Evolutionary conservation across 495 filamentous ascomycete genomes (phyloP).

Genomic region (Aspergillus conjunctus): DNA sequence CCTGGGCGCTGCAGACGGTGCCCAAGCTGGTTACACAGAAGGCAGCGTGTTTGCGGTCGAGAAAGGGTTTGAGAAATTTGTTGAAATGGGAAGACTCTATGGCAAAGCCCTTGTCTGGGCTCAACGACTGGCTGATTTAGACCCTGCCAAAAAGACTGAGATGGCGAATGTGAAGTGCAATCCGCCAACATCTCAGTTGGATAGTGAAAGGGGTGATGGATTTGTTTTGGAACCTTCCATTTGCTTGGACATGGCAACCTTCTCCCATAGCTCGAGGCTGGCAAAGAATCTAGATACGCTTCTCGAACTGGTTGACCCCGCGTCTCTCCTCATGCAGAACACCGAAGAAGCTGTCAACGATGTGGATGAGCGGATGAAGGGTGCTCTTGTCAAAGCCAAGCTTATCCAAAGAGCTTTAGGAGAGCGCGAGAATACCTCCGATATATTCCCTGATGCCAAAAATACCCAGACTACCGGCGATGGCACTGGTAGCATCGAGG

Average conservation of each 20-base stretch:
- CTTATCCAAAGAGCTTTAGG: constrained; percentile 75
- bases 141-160: constrained; percentile 22
- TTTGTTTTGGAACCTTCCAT: constrained; percentile 34
- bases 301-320: constrained; percentile 74
- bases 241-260: constrained; percentile 43
- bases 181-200: constrained; percentile 12
- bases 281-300: constrained; percentile 71
- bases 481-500: constrained; percentile 58
- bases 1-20: constrained; percentile 74
- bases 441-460: constrained; percentile 30
- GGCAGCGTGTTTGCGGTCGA: constrained; percentile 87
- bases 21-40: constrained; percentile 79
- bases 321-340: constrained; percentile 75
- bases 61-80: constrained; percentile 90
- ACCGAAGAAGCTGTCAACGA: constrained; percentile 82
- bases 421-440: constrained; percentile 47
- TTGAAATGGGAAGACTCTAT: constrained; percentile 75
- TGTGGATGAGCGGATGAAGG: constrained; percentile 80
- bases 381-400: constrained; percentile 76
- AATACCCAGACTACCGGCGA: constrained; percentile 36
- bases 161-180: constrained; percentile 1
- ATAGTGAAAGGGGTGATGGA: constrained; percentile 16
- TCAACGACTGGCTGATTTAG: constrained; percentile 50
- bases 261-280: constrained; percentile 65
- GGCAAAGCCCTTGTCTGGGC: constrained; percentile 85